Evolutionary conservation across 1,284 basidiomycete species (phyloP).

Genomic region (Cutaneotrichosporon sp.): DNA sequence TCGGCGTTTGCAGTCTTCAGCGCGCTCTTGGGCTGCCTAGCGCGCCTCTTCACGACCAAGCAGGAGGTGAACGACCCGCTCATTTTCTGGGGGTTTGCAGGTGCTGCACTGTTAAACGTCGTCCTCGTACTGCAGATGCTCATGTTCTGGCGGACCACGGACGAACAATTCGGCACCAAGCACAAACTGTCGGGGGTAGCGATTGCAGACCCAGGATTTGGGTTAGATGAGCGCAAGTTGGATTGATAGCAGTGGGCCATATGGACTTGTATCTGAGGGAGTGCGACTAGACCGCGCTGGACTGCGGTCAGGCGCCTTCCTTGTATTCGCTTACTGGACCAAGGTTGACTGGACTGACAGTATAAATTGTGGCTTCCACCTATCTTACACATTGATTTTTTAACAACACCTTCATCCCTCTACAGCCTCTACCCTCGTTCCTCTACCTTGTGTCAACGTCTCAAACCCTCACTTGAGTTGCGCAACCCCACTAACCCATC

Average conservation of each 20-base stretch:
- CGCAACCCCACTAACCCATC: neutral
- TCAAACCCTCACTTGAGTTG: neutral
- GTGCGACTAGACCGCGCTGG: neutral
- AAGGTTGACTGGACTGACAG: neutral
- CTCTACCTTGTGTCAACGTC: neutral
- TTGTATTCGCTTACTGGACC: neutral
- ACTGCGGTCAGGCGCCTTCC: neutral
- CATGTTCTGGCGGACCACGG: slow-evolving; percentile 68
- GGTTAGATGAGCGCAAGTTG: slow-evolving; percentile 27
- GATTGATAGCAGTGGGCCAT: slow-evolving; percentile 26
- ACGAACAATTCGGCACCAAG: slow-evolving; percentile 7
- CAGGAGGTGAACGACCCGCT: slow-evolving; percentile 79
- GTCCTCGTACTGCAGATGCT: slow-evolving; percentile 77
- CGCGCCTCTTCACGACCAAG: slow-evolving; percentile 82
- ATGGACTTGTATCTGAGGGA: slow-evolving; percentile 3
- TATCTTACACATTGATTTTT: neutral
- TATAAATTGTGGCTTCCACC: neutral
- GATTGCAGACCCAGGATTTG: slow-evolving; percentile 10
- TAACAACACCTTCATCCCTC: neutral
- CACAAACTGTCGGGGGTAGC: neutral
- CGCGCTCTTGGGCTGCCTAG: slow-evolving; percentile 77
- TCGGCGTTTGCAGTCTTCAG: slow-evolving; percentile 80
- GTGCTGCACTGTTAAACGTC: slow-evolving; percentile 74
- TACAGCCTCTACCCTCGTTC: too few relatives aligned
- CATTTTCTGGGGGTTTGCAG: slow-evolving; percentile 73